Evolutionary conservation across 495 filamentous ascomycete genomes (phyloP).

Genomic region (Hypoxylon intermedium): DNA sequence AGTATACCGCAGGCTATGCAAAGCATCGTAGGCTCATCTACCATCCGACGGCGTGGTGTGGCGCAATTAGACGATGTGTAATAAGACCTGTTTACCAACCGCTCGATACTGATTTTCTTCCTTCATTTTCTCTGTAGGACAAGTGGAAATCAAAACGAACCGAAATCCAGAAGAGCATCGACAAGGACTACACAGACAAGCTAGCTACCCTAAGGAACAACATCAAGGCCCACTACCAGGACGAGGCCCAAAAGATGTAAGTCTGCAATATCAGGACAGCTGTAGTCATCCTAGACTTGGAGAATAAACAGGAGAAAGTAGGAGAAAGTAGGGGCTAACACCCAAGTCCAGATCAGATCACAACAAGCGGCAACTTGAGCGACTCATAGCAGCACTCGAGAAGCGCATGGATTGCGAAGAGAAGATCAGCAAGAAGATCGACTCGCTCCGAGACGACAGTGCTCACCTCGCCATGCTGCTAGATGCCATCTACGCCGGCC

Average conservation of each 20-base stretch:
- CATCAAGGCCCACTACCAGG: conserved; percentile 20
- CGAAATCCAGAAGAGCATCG: conserved; percentile 25
- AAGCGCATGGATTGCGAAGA: conserved; percentile 28
- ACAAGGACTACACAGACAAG: conserved; percentile 17
- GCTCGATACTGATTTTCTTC: conserved; percentile 2
- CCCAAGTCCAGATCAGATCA: conserved; percentile 8
- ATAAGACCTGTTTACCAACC: background rate
- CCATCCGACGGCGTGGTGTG: background rate
- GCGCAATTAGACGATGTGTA: background rate
- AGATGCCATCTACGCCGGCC: conserved; percentile 29
- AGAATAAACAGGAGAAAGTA: too few relatives aligned
- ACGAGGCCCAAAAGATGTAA: conserved; percentile 22
- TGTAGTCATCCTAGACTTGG: too few relatives aligned
- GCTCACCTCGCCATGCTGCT: conserved; percentile 34
- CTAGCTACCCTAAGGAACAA: conserved; percentile 14
- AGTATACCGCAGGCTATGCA: conserved; percentile 30
- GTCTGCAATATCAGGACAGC: background rate
- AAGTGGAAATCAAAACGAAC: conserved; percentile 30
- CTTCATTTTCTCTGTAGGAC: conserved; percentile 7
- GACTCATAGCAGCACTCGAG: conserved; percentile 13
- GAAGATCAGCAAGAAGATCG: conserved; percentile 20
- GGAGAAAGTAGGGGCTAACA: background rate
- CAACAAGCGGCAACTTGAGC: conserved; percentile 16
- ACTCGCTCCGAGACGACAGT: conserved; percentile 24
- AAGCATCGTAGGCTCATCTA: conserved; percentile 28